Conservation (phyloP, 1,284 basidiomycete genomes). For the Boletus mariae region DNA sequence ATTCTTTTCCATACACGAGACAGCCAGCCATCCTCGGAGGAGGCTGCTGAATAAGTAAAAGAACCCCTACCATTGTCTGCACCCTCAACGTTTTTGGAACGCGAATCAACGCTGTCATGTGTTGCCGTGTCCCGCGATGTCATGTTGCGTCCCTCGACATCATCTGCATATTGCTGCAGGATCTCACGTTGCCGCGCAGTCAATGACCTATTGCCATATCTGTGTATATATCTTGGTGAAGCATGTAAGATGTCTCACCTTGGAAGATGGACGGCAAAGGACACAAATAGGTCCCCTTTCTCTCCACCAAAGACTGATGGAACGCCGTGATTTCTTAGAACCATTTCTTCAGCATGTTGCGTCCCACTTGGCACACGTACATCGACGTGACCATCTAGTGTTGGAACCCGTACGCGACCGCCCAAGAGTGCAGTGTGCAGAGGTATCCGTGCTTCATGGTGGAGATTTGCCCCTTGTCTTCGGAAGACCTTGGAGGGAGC, state of each 20-base stretch:
- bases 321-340: constrained; percentile 87
- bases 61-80: constrained; percentile 68
- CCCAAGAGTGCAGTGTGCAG: constrained; percentile 91
- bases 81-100: constrained; percentile 27
- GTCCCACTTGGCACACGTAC: constrained; percentile 92
- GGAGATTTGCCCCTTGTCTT: constrained; percentile 89
- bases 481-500: constrained; percentile 82
- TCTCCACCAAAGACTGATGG: constrained; percentile 62
- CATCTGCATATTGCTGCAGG: constrained; percentile 89
- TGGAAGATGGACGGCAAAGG: constrained; percentile 86
- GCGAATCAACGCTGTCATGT: constrained; percentile 22
- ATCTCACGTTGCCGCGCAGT: constrained; percentile 83
- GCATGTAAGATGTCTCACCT: constrained; percentile 53
- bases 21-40: constrained; percentile 57
- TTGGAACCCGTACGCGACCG: constrained; percentile 90
- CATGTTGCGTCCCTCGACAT: constrained; percentile 69
- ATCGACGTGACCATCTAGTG: constrained; percentile 94
- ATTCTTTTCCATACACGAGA: constrained; percentile 65
- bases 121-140: constrained; percentile 20
- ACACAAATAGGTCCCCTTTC: constrained; percentile 89
- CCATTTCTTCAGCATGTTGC: constrained; percentile 96
- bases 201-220: constrained; percentile 56
- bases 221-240: constrained; percentile 15
- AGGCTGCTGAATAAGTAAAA: constrained; percentile 54
- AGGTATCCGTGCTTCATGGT: constrained; percentile 89